Conservation (phyloP, 2,329 filamentous ascomycete species). For the Sporothrix luriei region DNA sequence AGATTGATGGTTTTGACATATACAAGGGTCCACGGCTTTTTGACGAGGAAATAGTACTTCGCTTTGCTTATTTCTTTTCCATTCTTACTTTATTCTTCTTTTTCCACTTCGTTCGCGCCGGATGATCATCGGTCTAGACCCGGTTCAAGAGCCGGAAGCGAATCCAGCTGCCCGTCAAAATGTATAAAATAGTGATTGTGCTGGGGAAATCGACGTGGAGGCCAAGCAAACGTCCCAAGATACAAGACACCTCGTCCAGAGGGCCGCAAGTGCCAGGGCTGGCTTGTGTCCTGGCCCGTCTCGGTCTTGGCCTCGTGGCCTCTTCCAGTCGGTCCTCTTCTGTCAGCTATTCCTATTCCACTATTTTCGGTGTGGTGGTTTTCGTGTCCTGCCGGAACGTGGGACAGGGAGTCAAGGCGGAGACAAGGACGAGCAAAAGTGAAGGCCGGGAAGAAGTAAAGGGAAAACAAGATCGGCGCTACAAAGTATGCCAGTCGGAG, state of each 20-base stretch:
- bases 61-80: not conserved
- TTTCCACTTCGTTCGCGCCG: not conserved
- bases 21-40: not conserved
- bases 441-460: not conserved
- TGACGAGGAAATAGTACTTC: not conserved
- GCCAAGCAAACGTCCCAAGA: too few relatives aligned
- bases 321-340: conserved; percentile 14
- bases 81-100: not conserved
- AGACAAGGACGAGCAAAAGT: not conserved
- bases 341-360: conserved; percentile 8
- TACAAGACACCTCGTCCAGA: too few relatives aligned
- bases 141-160: not conserved
- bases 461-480: too few relatives aligned
- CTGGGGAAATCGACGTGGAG: too few relatives aligned
- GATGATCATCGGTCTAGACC: not conserved
- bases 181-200: not conserved
- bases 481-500: too few relatives aligned
- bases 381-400: too few relatives aligned
- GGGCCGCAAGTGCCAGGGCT: too few relatives aligned
- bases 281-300: too few relatives aligned
- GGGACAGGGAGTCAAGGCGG: not conserved
- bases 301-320: not conserved
- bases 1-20: not conserved
- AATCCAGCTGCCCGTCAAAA: too few relatives aligned
- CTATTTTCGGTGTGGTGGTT: not conserved